phyloP scores from a whole-genome alignment of 2,329 filamentous ascomycete species.

The Colletotrichum musicola region DNA sequence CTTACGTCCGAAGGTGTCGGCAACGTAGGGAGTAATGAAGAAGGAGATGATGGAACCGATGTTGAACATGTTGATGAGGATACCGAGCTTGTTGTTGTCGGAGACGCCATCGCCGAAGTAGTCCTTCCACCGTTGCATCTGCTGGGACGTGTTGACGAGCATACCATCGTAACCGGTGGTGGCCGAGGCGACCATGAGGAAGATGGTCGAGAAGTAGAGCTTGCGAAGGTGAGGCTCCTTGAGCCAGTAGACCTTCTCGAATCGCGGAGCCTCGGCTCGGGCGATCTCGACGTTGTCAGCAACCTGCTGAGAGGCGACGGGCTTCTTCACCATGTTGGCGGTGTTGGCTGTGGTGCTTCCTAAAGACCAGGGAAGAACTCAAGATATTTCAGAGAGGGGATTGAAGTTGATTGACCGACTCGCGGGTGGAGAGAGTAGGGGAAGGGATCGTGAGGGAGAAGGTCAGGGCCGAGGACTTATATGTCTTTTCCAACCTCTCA shows the following conservation, averaged over 20 bases:
- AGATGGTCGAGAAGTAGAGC: conserved; percentile 64
- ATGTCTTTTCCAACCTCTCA: conserved; percentile 6
- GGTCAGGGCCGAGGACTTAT: conserved; percentile 27
- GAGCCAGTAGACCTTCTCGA: conserved; percentile 69
- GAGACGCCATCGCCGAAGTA: conserved; percentile 60
- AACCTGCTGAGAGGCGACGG: conserved; percentile 37
- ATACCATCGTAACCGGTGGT: conserved; percentile 74
- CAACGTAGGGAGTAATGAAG: conserved; percentile 60
- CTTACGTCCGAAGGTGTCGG: conserved; percentile 58
- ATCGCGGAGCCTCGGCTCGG: conserved; percentile 60
- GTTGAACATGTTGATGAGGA: conserved; percentile 66
- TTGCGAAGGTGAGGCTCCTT: conserved; percentile 68
- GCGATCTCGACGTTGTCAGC: conserved; percentile 53
- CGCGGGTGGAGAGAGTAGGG: conserved; percentile 28
- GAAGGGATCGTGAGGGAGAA: not conserved
- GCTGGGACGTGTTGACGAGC: conserved; percentile 70
- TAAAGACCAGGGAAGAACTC: conserved; percentile 12
- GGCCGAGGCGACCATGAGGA: conserved; percentile 71
- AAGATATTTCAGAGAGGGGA: conserved; percentile 10
- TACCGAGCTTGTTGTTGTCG: conserved; percentile 58
- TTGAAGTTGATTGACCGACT: conserved; percentile 35
- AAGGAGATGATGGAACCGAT: conserved; percentile 62
- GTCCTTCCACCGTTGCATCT: conserved; percentile 65
- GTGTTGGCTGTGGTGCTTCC: conserved; percentile 1
- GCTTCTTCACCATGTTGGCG: conserved; percentile 38